These are phyloP conservation scores for Mortierella sp. DNA, from an alignment of 371 early-diverging fungal species.

Conservation along the genomic window DNA sequence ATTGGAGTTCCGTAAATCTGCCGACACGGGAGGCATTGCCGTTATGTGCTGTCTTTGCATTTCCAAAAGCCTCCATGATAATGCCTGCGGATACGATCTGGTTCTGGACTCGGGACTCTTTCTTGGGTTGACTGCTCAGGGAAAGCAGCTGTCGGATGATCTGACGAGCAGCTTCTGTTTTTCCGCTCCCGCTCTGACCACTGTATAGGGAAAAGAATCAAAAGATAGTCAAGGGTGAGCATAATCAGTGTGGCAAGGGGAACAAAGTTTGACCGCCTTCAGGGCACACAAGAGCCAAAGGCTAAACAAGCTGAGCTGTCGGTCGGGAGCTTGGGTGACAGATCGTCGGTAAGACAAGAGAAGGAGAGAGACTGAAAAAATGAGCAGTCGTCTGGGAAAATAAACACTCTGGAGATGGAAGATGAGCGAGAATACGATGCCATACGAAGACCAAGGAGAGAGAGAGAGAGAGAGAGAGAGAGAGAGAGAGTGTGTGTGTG, in stretches of 20 bases:
- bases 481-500: neutral
- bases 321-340: no score
- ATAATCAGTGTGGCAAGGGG: no score
- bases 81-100: slow-evolving; percentile 77
- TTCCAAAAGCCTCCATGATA: slow-evolving; percentile 88
- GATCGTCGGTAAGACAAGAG: no score
- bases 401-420: no score
- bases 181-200: slow-evolving; percentile 94
- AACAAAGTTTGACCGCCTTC: no score
- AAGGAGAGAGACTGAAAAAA: no score
- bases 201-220: slow-evolving; percentile 56
- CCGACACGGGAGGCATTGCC: slow-evolving; percentile 90
- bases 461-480: neutral
- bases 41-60: slow-evolving; percentile 80
- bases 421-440: no score
- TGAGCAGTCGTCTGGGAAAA: no score
- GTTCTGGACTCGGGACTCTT: slow-evolving; percentile 82
- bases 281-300: no score
- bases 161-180: slow-evolving; percentile 79
- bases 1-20: slow-evolving; percentile 92
- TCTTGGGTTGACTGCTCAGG: slow-evolving; percentile 69
- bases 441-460: neutral
- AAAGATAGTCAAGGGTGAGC: no score
- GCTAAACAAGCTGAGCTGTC: no score
- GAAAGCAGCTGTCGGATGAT: slow-evolving; percentile 70